phyloP scores from a whole-genome alignment of 768 basidiomycete genomes.

The Lactarius trivialis region DNA sequence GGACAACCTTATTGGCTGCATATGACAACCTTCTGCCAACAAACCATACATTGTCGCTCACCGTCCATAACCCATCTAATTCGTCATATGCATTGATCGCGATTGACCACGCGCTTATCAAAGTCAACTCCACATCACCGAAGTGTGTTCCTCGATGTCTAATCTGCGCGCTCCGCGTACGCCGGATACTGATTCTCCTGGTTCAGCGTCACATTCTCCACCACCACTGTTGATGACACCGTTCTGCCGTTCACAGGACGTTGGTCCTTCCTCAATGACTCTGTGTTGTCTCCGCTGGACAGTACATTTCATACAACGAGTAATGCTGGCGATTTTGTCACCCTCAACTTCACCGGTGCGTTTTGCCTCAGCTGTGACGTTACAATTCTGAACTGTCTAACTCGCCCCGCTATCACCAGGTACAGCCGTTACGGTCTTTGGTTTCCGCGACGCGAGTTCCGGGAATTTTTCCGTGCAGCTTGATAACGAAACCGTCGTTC shows the following conservation, averaged over 20 bases:
- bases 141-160: slow-evolving; percentile 30
- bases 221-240: slow-evolving; percentile 36
- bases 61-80: slow-evolving; percentile 36
- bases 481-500: slow-evolving; percentile 41
- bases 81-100: slow-evolving; percentile 34
- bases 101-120: slow-evolving; percentile 54
- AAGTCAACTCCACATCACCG: slow-evolving; percentile 29
- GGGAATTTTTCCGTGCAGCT: slow-evolving; percentile 56
- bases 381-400: background rate
- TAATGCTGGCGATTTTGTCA: slow-evolving; percentile 41
- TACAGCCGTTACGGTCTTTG: slow-evolving; percentile 52
- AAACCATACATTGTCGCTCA: slow-evolving; percentile 51
- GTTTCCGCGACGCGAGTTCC: slow-evolving; percentile 49
- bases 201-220: slow-evolving; percentile 33
- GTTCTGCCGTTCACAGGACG: slow-evolving; percentile 46
- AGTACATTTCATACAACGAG: slow-evolving; percentile 30
- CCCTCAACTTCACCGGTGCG: slow-evolving; percentile 43
- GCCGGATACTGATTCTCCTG: slow-evolving; percentile 26
- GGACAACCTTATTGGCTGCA: slow-evolving; percentile 41
- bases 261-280: slow-evolving; percentile 39
- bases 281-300: slow-evolving; percentile 24
- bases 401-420: slow-evolving; percentile 35
- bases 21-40: slow-evolving; percentile 42
- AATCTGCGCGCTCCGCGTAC: background rate
- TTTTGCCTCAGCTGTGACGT: slow-evolving; percentile 15